phyloP scores from a whole-genome alignment of 495 filamentous ascomycete genomes.

The Hyaloscypha hepaticicola region DNA sequence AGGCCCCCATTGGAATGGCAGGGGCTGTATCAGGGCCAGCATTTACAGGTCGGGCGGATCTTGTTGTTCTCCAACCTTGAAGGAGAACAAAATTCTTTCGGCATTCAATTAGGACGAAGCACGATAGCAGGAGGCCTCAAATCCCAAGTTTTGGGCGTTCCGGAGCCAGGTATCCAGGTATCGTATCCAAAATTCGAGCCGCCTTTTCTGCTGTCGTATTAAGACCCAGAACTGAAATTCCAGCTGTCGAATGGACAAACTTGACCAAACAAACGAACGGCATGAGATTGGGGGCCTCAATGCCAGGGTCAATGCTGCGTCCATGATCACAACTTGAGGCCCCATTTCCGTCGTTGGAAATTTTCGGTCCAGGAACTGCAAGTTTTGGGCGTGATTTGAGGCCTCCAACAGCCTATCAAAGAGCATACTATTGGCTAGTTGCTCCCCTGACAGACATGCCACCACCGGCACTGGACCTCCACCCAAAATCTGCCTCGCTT shows the following conservation, averaged over 20 bases:
- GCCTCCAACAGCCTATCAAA: not conserved
- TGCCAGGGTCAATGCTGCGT: not conserved
- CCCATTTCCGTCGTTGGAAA: not conserved
- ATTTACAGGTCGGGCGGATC: not conserved
- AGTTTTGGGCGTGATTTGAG: not conserved
- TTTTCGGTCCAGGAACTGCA: not conserved
- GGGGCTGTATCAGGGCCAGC: not conserved
- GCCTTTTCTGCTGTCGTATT: too few species aligned
- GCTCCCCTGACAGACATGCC: not conserved
- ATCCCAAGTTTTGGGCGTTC: not conserved
- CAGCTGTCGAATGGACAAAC: not conserved
- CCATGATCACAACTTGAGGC: not conserved
- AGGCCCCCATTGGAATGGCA: not conserved
- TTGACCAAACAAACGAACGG: not conserved
- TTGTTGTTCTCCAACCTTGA: not conserved
- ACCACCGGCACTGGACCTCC: not conserved
- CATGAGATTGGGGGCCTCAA: not conserved
- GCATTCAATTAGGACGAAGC: not conserved
- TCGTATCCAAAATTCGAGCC: too few species aligned
- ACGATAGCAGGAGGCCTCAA: slow-evolving; percentile 3
- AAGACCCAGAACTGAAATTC: not conserved
- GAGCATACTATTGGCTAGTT: not conserved
- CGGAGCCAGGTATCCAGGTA: too few species aligned
- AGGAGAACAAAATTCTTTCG: not conserved
- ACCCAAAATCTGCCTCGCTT: not conserved